Base-by-base conservation (phyloP, 2,329 filamentous ascomycete species). In the Trichoderma gracile region DNA sequence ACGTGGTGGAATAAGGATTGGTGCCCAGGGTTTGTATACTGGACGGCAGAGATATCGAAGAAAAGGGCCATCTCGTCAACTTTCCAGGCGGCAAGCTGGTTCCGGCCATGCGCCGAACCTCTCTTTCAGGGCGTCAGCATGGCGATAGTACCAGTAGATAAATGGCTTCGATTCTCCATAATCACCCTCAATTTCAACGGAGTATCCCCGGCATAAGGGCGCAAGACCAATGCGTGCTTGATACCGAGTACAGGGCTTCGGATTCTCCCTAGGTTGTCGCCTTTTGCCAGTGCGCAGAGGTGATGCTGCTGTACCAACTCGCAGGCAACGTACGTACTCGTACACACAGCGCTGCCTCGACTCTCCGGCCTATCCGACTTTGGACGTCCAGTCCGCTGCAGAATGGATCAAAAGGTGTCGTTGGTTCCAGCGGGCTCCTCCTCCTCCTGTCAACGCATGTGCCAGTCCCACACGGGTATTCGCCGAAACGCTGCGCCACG, bases 401-500 rank as follows among this genome's bases (percentile, higher is more conserved):
- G 33, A 38, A 38, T 38, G 33, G 42, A 53, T 25, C 55, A 25
- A 40, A 40, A n/a, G 25, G 17, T 42, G 42, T 49, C 19, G 55
- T 30, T 45, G 47, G 58, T 23, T 53, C 47, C 46, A 53, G 53
- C 25, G 49, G 43, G 23, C 15, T 46, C 19, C 45, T 38, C 38
- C 9, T 46, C 19, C 45, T 38, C 38, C 42, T 45, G 14, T 54
- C 40, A 8, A 15, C 17, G 59, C 40, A 61, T 53, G 49, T 27
- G 21, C 19, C 12, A 52, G 49, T 62, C 59, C 59, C 59, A 62
- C 59, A 46, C 45, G 49, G 59, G 47, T 25, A 46, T 54, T 38
- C 59, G 49, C 59, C 59, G 59, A 62, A 54, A 62, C 49, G 59
- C 59, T 62, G 59, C 59, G 59, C 59, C 59, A 62, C 59, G 19